Evolutionary conservation across 139 green algal genomes (phyloP), one percentile per base, ranked within the genome.

Genomic region (Coelastrella sp.): DNA sequence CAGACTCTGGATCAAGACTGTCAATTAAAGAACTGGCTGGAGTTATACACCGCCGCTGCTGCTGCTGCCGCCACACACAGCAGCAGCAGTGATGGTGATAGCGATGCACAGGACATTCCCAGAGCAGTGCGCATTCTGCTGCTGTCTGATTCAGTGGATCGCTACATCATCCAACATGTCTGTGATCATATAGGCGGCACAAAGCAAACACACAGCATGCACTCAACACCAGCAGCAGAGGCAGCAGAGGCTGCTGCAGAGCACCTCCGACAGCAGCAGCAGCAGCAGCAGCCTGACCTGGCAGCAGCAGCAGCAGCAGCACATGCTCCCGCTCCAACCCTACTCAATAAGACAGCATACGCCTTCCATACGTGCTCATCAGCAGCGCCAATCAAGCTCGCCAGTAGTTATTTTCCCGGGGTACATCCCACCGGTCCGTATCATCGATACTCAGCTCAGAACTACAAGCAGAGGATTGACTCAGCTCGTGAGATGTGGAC

Each of bases 101-200:
- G 57, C 76, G 35, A 48, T 41, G 40, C 2, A 11, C 73, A 35
- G 19, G n/a, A 5, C 23, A n/a, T 25, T 1, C 45, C 41, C 30
- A 69, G 69, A 23, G 4, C 37, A 23, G 69, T 87, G 53, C 53
- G 77, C 21, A 25, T 88, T 15, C 32, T 88, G 66, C 64, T 85
- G 35, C 85, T 88, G 66, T 88, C 85, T 23, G 85, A 88, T 32
- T 88, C 85, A 45, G 85, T 88, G 0, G 85, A 88, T 71, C 21
- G 79, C 3, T 84, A 79, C 76, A 73, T 88, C 23, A 40, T 85
- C n/a, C 38, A 59, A 50, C 77, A 88, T 66, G 43, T 82, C 38
- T 88, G 85, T 40, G 67, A 81, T n/a, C 15, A 41, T 5, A 50
- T 85, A 11, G 67, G 68, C 17, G 85, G 85, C 21, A 19, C 21